Evolutionary conservation across 2,329 filamentous ascomycete species (phyloP).

Genomic region (Dactylellina haptotyla): DNA sequence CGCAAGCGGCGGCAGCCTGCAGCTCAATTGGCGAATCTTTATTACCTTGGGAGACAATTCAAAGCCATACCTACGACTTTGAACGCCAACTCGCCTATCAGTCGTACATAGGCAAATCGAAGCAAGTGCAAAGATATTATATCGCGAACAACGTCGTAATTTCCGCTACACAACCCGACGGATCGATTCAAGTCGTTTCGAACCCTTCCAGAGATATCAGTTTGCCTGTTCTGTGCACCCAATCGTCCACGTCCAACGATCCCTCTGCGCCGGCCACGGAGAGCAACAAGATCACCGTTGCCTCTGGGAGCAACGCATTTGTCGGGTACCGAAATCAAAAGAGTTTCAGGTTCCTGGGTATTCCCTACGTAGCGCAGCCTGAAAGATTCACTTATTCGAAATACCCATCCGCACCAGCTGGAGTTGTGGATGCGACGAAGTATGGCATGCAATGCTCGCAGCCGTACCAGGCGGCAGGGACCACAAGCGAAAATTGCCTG

Average conservation of each 20-base stretch:
- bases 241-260: conserved; percentile 59
- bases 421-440: conserved; percentile 63
- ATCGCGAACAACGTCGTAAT: conserved; percentile 62
- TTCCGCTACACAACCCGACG: conserved; percentile 58
- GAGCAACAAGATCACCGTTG: conserved; percentile 59
- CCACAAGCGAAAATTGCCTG: conserved; percentile 64
- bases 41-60: conserved; percentile 62
- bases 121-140: conserved; percentile 62
- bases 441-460: conserved; percentile 65
- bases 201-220: conserved; percentile 57
- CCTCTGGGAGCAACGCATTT: conserved; percentile 62
- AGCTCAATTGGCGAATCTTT: conserved; percentile 64
- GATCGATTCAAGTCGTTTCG: conserved; percentile 60
- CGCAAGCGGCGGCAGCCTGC: conserved; percentile 63
- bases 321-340: conserved; percentile 67
- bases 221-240: conserved; percentile 67
- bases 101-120: conserved; percentile 62
- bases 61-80: conserved; percentile 64
- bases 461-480: conserved; percentile 55
- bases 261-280: conserved; percentile 58
- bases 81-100: conserved; percentile 64
- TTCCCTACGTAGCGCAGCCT: conserved; percentile 65
- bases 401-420: conserved; percentile 63
- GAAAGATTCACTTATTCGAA: conserved; percentile 64
- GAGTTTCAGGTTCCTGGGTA: conserved; percentile 66